A percentile compares a stretch with the other conserved stretches of the same genome.
phyloP scores from a whole-genome alignment of 2,329 filamentous ascomycete genomes.

The Cadophora sp. region DNA sequence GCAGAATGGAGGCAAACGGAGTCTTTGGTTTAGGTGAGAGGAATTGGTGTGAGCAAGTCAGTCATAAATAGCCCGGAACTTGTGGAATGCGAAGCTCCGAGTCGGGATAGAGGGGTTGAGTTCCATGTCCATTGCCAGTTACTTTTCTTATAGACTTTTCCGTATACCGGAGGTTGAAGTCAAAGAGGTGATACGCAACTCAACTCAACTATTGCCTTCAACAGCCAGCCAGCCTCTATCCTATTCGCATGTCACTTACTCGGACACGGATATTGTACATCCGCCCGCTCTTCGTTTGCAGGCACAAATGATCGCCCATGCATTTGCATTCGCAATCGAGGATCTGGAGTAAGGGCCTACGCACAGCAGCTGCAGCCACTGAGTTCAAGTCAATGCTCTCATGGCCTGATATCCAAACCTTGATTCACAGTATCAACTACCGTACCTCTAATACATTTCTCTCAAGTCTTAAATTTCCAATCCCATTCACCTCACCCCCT shows the following conservation, averaged over 20 bases:
- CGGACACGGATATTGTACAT: not conserved
- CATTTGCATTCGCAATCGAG: not conserved
- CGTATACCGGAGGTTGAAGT: not conserved
- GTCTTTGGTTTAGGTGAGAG: too few relatives aligned
- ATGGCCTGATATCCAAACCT: not conserved
- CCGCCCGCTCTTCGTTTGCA: not conserved
- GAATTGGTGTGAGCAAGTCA: not conserved
- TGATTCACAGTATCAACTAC: too few relatives aligned
- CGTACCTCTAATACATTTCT: too few relatives aligned
- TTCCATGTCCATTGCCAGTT: too few relatives aligned
- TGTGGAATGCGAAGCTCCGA: not conserved
- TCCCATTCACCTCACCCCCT: not conserved
- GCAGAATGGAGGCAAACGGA: too few relatives aligned
- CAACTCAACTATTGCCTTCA: not conserved
- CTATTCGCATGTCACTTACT: not conserved
- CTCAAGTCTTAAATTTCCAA: too few relatives aligned
- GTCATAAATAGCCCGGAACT: not conserved
- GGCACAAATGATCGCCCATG: conserved; percentile 9
- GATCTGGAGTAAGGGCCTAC: not conserved
- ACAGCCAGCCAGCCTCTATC: too few relatives aligned
- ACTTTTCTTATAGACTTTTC: too few relatives aligned
- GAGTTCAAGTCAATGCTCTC: not conserved
- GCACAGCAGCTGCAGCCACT: too few relatives aligned
- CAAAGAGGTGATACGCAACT: not conserved
- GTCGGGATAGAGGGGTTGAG: not conserved